Conservation (phyloP, 2,329 filamentous ascomycete genomes). For the Hypomyces perniciosus region DNA sequence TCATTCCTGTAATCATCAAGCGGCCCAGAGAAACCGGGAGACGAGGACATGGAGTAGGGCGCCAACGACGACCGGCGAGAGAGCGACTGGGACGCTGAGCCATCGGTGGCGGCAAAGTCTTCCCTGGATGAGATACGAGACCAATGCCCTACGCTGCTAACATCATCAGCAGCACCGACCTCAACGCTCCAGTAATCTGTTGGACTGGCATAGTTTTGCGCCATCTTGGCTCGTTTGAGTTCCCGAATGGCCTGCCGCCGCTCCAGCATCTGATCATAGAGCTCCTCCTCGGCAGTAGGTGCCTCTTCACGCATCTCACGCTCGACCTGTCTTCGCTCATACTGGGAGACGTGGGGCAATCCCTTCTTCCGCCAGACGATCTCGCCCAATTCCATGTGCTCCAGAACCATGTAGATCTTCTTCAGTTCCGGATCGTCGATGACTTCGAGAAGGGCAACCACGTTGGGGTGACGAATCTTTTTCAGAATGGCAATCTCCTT, state of each 20-base stretch:
- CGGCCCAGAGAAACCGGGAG: constrained; percentile 25
- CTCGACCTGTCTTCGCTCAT: constrained; percentile 77
- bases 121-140: constrained; percentile 39
- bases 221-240: constrained; percentile 50
- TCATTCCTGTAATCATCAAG: constrained; percentile 27
- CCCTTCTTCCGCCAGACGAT: constrained; percentile 91
- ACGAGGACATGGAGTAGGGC: constrained; percentile 42
- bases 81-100: constrained; percentile 31
- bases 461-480: constrained; percentile 95
- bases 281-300: constrained; percentile 54
- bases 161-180: constrained; percentile 57
- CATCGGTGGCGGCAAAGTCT: constrained; percentile 32
- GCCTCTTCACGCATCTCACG: constrained; percentile 58
- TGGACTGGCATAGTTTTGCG: constrained; percentile 42
- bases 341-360: constrained; percentile 71
- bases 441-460: constrained; percentile 90
- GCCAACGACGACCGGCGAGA: constrained; percentile 40
- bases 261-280: constrained; percentile 53
- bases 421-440: constrained; percentile 94
- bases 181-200: constrained; percentile 80
- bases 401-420: constrained; percentile 97
- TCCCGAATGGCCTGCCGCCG: constrained; percentile 53
- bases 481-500: constrained; percentile 97
- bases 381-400: constrained; percentile 91
- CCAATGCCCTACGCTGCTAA: constrained; percentile 34